Evolutionary conservation across 2,329 filamentous ascomycete genomes (phyloP), one percentile per base, ranked within the genome.

Genomic region (Fragosphaeria purpurea): DNA sequence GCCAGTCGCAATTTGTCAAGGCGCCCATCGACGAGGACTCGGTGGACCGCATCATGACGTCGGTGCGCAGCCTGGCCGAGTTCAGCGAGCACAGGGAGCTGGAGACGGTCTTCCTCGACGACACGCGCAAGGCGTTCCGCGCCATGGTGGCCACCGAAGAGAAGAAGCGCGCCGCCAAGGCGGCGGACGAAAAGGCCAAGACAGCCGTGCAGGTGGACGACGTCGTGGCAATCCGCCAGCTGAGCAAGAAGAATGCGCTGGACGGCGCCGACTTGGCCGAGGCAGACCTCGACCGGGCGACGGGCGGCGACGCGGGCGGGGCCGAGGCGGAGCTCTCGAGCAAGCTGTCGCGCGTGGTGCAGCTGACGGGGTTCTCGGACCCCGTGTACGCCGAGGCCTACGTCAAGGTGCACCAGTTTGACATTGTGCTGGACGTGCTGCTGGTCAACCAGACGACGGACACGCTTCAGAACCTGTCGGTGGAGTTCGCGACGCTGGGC

Each of bases 301-400:
- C 91, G 30, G 91, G 91, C 44, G 93, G 91, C 53, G 91, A 97
- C 65, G 79, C 83, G 12, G 80, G 80, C 1, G 62, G 73, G 1
- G 76, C 85, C 2, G 93, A 96, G 64, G 22, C 22, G 22, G 89
- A 96, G 57, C 75, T 96, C 3, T 85, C 87, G 10, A 95, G 89
- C 50, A 98, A 98, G 70, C 81, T 98, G 54, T 96, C 86, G 72
- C 82, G 93, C 11, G 91, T 98, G 39, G 93, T 98, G 30, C 93
- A 98, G 68, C 79, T 98, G 44, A 98, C 93, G 13, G 93, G 93
- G 54, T 98, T 98, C 77, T 97, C 93, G 0, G 93, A 98, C 63
- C 85, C 93, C 1, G 93, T 98, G 11, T 98, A 98, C 61, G 93
- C 88, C n/a, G 93, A 98, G 70, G 93, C 93, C 5, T 98, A 98